phyloP scores from a whole-genome alignment of 2,329 filamentous ascomycete species.

The Claviceps lovelessii region DNA sequence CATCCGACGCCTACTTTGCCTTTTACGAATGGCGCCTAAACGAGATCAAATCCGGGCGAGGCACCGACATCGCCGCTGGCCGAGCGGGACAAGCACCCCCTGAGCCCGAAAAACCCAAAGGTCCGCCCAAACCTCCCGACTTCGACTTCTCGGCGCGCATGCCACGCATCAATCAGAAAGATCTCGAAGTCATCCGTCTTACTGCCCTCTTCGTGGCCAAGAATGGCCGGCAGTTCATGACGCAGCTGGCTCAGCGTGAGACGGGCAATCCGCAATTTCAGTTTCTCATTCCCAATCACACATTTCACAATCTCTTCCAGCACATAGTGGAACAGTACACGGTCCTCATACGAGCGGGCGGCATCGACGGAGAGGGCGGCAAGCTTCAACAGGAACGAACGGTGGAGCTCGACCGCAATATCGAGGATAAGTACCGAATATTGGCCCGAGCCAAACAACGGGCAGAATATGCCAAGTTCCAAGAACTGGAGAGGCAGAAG shows the following conservation, averaged over 20 bases:
- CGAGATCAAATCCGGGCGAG: conserved; percentile 73
- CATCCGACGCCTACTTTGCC: conserved; percentile 67
- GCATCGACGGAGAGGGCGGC: conserved; percentile 49
- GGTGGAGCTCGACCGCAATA: conserved; percentile 57
- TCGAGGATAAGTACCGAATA: conserved; percentile 65
- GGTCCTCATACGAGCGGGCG: conserved; percentile 55
- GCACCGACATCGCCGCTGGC: conserved; percentile 64
- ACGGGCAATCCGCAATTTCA: conserved; percentile 88
- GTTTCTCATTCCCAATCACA: conserved; percentile 89
- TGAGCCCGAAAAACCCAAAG: conserved; percentile 52
- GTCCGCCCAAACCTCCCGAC: conserved; percentile 70
- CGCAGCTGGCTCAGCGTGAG: conserved; percentile 75
- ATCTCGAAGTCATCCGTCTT: conserved; percentile 59
- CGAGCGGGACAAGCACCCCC: conserved; percentile 47
- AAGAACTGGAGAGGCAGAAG: conserved; percentile 73
- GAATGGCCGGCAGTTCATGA: conserved; percentile 86
- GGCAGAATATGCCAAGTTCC: conserved; percentile 73
- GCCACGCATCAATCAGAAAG: conserved; percentile 92
- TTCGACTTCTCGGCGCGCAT: conserved; percentile 92
- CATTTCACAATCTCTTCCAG: conserved; percentile 89
- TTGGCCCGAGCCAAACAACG: conserved; percentile 70
- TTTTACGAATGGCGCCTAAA: conserved; percentile 85
- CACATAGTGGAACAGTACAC: conserved; percentile 88
- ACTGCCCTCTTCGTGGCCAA: conserved; percentile 88
- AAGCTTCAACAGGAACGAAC: conserved; percentile 60